Evolutionary conservation across 2,329 filamentous ascomycete genomes (phyloP).

Genomic region (Aureobasidium sp.): DNA sequence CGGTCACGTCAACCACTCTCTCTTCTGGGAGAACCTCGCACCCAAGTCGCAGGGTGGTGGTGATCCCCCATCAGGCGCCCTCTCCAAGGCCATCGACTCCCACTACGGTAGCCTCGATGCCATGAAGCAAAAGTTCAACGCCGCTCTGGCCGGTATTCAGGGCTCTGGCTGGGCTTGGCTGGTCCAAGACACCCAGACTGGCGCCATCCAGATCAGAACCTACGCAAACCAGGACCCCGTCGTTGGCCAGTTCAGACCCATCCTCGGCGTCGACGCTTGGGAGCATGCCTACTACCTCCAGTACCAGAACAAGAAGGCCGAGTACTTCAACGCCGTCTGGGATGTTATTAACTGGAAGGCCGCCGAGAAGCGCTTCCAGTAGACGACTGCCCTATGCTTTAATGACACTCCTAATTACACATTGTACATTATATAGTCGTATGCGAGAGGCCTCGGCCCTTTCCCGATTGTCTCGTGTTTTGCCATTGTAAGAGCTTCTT

Average conservation of each 20-base stretch:
- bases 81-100: conserved; percentile 50
- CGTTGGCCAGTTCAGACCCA: conserved; percentile 69
- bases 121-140: conserved; percentile 56
- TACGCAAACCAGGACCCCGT: conserved; percentile 86
- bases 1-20: conserved; percentile 58
- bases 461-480: not conserved
- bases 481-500: not conserved
- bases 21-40: conserved; percentile 64
- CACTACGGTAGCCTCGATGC: conserved; percentile 51
- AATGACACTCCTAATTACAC: conserved; percentile 4
- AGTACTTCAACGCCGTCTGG: conserved; percentile 92
- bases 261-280: conserved; percentile 90
- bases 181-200: conserved; percentile 54
- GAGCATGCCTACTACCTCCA: conserved; percentile 95
- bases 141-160: conserved; percentile 56
- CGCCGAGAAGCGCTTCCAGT: conserved; percentile 66
- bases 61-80: conserved; percentile 51
- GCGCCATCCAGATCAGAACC: conserved; percentile 56
- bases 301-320: conserved; percentile 94
- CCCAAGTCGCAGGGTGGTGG: conserved; percentile 60
- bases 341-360: conserved; percentile 95
- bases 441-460: not conserved
- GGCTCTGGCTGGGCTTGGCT: conserved; percentile 58
- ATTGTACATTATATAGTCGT: conserved; percentile 6
- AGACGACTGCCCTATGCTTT: conserved; percentile 17